Percentiles rank a stretch among this genome's conserved stretches.
These are phyloP conservation scores for Hypomyces perniciosus DNA, from an alignment of 2,329 filamentous ascomycete genomes.

Conservation along the genomic window DNA sequence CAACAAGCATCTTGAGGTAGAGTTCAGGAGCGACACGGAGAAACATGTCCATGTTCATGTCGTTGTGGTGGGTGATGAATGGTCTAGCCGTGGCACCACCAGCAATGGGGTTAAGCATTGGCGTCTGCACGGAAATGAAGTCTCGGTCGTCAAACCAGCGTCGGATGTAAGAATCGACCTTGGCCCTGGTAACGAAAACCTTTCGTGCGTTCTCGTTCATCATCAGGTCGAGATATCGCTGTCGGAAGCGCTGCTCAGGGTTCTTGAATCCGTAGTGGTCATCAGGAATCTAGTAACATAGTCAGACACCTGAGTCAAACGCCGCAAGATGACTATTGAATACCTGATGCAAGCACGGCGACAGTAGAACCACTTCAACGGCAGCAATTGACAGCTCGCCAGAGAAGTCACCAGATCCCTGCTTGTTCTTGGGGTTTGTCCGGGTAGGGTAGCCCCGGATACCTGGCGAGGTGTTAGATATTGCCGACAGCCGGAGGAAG, in stretches of 20 bases:
- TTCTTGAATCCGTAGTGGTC: constrained; percentile 96
- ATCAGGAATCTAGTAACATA: constrained; percentile 49
- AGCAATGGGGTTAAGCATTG: constrained; percentile 94
- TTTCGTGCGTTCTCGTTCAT: constrained; percentile 87
- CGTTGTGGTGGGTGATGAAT: constrained; percentile 94
- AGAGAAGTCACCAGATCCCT: constrained; percentile 55
- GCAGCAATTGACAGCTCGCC: constrained; percentile 95
- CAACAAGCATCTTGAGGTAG: constrained; percentile 92
- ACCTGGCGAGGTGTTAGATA: constrained; percentile 11
- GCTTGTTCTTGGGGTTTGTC: constrained; percentile 86
- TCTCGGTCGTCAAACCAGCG: constrained; percentile 81
- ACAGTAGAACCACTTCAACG: constrained; percentile 74
- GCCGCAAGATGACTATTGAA: constrained; percentile 21
- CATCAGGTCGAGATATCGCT: constrained; percentile 91
- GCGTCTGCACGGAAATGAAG: constrained; percentile 93
- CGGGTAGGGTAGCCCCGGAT: constrained; percentile 37
- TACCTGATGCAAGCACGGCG: constrained; percentile 73
- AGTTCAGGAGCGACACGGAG: constrained; percentile 93
- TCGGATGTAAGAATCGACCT: constrained; percentile 84
- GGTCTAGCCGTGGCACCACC: constrained; percentile 92
- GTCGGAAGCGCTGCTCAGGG: constrained; percentile 85
- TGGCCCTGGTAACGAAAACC: constrained; percentile 76
- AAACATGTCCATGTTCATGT: constrained; percentile 88
- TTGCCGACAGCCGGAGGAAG: background rate
- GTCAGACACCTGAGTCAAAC: background rate